phyloP scores from a whole-genome alignment of 176 grass and related monocot genomes.

The Alopecurus myosuroides region DNA sequence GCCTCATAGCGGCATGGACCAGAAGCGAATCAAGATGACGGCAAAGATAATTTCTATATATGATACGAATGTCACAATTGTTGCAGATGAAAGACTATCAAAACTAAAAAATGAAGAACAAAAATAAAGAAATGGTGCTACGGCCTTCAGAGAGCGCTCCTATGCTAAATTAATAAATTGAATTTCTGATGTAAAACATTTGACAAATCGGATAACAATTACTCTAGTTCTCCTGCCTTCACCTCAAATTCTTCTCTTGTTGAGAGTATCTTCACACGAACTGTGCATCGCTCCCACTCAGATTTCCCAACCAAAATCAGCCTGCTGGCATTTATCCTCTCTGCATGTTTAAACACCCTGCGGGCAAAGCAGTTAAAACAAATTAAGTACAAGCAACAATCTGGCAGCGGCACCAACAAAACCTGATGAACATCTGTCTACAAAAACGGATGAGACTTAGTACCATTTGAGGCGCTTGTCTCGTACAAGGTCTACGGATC shows the following conservation, averaged over 20 bases:
- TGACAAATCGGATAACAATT: conserved; percentile 11
- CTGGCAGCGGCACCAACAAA: neutral
- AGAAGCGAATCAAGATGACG: neutral
- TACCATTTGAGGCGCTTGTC: conserved; percentile 95
- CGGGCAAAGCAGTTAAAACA: neutral
- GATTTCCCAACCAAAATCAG: conserved; percentile 89
- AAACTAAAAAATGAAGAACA: neutral
- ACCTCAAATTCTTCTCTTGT: conserved; percentile 91
- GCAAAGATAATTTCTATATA: no score
- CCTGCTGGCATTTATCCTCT: conserved; percentile 81
- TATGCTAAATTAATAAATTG: no score
- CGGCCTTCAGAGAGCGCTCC: no score
- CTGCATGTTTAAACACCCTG: conserved; percentile 95
- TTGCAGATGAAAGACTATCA: neutral
- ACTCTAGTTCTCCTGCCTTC: conserved; percentile 63
- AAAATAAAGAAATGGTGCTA: neutral
- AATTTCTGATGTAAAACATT: no score
- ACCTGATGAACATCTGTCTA: neutral
- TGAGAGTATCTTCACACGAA: conserved; percentile 82
- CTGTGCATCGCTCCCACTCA: conserved; percentile 76
- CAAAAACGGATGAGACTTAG: neutral
- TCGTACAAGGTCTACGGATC: conserved; percentile 71
- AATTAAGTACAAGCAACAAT: neutral
- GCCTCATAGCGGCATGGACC: neutral
- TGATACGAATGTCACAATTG: neutral